Percentiles rank a stretch among this genome's conserved stretches.
These are phyloP conservation scores for Rhytidhysteron rufulum DNA, from an alignment of 2,329 filamentous ascomycete genomes.

Conservation along the genomic window DNA sequence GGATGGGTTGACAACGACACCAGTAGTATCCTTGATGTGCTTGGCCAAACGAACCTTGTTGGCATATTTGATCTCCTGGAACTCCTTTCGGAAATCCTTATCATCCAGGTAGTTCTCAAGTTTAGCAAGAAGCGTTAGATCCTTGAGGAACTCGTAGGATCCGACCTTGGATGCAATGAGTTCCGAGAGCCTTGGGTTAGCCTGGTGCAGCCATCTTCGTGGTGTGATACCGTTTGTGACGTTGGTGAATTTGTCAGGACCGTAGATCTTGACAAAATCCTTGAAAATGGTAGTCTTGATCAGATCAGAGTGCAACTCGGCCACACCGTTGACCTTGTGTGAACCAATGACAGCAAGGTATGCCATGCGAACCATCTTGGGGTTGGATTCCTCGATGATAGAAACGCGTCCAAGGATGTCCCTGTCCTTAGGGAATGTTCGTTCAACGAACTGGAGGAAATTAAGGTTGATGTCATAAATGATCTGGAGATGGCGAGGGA, in stretches of 20 bases:
- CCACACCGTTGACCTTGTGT: conserved; percentile 98
- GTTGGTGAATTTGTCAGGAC: conserved; percentile 96
- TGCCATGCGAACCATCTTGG: conserved; percentile 98
- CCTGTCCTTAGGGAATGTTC: conserved; percentile 81
- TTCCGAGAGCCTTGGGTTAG: conserved; percentile 87
- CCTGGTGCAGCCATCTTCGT: conserved; percentile 93
- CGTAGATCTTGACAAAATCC: conserved; percentile 94
- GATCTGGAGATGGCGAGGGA: conserved; percentile 91
- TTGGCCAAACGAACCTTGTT: conserved; percentile 93
- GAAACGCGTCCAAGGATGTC: conserved; percentile 86
- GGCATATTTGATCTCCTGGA: conserved; percentile 92
- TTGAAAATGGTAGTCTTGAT: conserved; percentile 99
- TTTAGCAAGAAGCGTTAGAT: conserved; percentile 80
- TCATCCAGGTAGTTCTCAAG: conserved; percentile 82
- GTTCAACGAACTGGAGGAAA: conserved; percentile 89
- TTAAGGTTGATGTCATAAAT: conserved; percentile 97
- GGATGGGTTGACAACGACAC: conserved; percentile 78
- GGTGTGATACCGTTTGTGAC: conserved; percentile 98
- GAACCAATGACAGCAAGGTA: conserved; percentile 92
- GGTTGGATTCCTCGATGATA: conserved; percentile 93
- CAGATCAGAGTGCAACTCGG: conserved; percentile 93
- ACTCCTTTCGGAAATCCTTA: conserved; percentile 86
- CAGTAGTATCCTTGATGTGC: conserved; percentile 79
- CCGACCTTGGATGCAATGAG: conserved; percentile 89
- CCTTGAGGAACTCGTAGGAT: conserved; percentile 79